A percentile compares a stretch with the other conserved stretches of the same genome.
Conservation (phyloP, 192 early-diverging fungal species). For the Backusella liffmaniae region DNA sequence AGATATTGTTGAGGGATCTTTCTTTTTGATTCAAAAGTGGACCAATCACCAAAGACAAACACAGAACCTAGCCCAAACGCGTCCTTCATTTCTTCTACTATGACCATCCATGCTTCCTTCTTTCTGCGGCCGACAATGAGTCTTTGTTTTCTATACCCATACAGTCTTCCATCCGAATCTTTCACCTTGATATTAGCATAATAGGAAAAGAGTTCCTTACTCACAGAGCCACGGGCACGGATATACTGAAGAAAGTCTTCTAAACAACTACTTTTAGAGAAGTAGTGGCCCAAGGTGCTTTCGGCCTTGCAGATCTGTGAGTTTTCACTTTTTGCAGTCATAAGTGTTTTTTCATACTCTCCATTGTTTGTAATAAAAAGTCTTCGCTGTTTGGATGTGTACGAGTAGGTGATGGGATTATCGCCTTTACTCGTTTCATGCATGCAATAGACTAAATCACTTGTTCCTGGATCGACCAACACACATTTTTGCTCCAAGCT, state of each 20-base stretch:
- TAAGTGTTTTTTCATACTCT: not conserved
- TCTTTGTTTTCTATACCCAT: not conserved
- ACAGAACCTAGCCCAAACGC: not conserved
- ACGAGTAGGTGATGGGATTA: not conserved
- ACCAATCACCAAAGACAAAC: not conserved
- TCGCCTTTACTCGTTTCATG: not conserved
- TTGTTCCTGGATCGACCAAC: not conserved
- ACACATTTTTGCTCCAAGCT: not conserved
- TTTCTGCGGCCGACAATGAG: not conserved
- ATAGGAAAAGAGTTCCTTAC: not conserved
- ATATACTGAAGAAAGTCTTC: not conserved
- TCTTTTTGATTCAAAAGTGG: not conserved
- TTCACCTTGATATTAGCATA: not conserved
- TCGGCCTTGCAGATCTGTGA: not conserved
- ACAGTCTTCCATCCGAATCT: not conserved
- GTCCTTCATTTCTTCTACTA: not conserved
- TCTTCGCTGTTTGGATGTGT: not conserved
- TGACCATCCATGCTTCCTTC: not conserved
- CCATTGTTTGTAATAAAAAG: not conserved
- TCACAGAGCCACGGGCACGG: not conserved
- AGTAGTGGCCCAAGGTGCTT: not conserved
- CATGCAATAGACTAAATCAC: not conserved
- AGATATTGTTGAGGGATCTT: not conserved
- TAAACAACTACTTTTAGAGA: not conserved
- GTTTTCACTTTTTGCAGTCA: not conserved